Percentiles rank a stretch among this genome's conserved stretches.
phyloP scores from a whole-genome alignment of 352 stramenopile species.

The Pythium phragmitis region DNA sequence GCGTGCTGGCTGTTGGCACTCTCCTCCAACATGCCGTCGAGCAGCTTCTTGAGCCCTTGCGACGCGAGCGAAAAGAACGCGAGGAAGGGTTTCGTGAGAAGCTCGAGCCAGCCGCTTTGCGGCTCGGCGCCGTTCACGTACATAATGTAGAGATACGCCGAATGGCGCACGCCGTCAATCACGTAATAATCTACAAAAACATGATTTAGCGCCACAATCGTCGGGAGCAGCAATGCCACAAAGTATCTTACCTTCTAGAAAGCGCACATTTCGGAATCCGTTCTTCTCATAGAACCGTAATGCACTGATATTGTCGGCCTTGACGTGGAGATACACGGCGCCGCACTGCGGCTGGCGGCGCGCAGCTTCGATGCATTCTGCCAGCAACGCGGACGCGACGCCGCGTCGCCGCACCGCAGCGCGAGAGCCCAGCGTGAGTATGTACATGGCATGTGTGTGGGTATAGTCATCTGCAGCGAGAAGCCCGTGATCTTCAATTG shows the following conservation, averaged over 20 bases:
- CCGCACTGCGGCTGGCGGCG: slow-evolving; percentile 75
- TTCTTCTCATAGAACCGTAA: slow-evolving; percentile 97
- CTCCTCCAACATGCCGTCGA: slow-evolving; percentile 54
- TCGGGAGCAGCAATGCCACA: neutral
- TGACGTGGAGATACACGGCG: slow-evolving; percentile 96
- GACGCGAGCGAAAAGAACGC: slow-evolving; percentile 70
- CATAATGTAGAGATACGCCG: slow-evolving; percentile 83
- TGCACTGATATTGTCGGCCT: slow-evolving; percentile 93
- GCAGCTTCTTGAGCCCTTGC: slow-evolving; percentile 58
- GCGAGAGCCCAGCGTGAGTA: slow-evolving; percentile 94
- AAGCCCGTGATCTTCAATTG: slow-evolving; percentile 60
- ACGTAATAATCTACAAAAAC: slow-evolving; percentile 75
- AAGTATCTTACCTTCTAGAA: slow-evolving; percentile 76
- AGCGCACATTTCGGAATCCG: slow-evolving; percentile 92
- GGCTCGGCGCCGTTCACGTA: slow-evolving; percentile 78
- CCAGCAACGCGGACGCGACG: slow-evolving; percentile 90
- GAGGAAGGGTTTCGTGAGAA: slow-evolving; percentile 28
- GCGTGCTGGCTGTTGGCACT: slow-evolving; percentile 16
- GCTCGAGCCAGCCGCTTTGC: slow-evolving; percentile 63
- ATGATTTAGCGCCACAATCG: slow-evolving; percentile 10
- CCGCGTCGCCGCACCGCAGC: slow-evolving; percentile 81
- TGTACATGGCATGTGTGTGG: slow-evolving; percentile 94
- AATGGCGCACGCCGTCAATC: slow-evolving; percentile 78
- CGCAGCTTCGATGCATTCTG: slow-evolving; percentile 88
- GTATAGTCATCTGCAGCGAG: slow-evolving; percentile 51